These are phyloP conservation scores for Hypoxylon sp. DNA, from an alignment of 2,329 filamentous ascomycete genomes.

Conservation along the genomic window DNA sequence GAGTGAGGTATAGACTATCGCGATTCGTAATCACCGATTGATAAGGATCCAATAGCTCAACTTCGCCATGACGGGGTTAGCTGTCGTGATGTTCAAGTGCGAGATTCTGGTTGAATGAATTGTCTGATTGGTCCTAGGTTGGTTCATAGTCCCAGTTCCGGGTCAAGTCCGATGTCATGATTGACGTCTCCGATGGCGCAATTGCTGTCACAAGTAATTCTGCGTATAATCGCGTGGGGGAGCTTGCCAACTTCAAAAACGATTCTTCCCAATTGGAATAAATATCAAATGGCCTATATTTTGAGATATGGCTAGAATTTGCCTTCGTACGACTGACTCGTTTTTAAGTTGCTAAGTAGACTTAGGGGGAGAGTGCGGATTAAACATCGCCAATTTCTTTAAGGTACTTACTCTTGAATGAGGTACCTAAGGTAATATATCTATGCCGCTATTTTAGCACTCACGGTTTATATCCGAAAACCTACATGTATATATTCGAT, in stretches of 20 bases:
- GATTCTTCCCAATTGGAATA: not conserved
- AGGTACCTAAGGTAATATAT: not conserved
- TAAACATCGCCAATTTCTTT: not conserved
- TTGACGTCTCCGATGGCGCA: slow-evolving; percentile 41
- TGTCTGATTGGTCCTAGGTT: slow-evolving; percentile 32
- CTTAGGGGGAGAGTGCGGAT: slow-evolving; percentile 8
- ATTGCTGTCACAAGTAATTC: slow-evolving; percentile 22
- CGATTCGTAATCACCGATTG: slow-evolving; percentile 28
- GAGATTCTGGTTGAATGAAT: not conserved
- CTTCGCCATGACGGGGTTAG: slow-evolving; percentile 43
- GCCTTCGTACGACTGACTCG: not conserved
- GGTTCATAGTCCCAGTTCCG: slow-evolving; percentile 11
- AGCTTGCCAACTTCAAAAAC: slow-evolving; percentile 1
- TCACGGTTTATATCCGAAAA: not conserved
- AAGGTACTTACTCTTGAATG: too few species aligned
- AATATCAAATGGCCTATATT: not conserved
- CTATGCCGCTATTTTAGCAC: not conserved
- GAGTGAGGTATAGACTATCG: slow-evolving; percentile 14
- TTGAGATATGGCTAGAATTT: not conserved
- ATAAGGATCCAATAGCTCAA: slow-evolving; percentile 30
- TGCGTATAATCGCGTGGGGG: slow-evolving; percentile 20
- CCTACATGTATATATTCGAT: not conserved
- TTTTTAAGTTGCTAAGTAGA: not conserved
- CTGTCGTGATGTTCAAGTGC: slow-evolving; percentile 38
- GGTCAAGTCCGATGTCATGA: slow-evolving; percentile 38